Evolutionary conservation across 2,329 filamentous ascomycete species (phyloP).

Genomic region (Mycosphaerella arachidis): DNA sequence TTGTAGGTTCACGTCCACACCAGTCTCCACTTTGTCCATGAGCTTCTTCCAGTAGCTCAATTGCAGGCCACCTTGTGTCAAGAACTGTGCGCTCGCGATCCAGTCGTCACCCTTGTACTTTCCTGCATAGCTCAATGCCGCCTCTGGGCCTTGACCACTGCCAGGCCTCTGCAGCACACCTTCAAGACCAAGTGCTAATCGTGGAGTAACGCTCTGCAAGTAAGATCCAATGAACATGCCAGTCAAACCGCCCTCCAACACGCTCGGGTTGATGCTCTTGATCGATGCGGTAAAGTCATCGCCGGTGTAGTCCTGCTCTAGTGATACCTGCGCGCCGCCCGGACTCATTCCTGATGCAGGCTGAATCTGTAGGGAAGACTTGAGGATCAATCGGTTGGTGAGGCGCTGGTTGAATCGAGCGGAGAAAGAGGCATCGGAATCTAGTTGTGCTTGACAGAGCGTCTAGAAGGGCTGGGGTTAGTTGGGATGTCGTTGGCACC

Average conservation of each 20-base stretch:
- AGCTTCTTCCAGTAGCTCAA: slow-evolving; percentile 91
- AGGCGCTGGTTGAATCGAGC: slow-evolving; percentile 93
- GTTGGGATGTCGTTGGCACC: slow-evolving; percentile 3
- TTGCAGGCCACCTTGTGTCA: slow-evolving; percentile 81
- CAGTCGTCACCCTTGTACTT: slow-evolving; percentile 90
- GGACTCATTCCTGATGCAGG: slow-evolving; percentile 51
- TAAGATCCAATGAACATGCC: slow-evolving; percentile 96
- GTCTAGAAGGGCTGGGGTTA: slow-evolving; percentile 52
- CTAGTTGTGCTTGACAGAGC: slow-evolving; percentile 91
- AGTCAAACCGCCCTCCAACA: slow-evolving; percentile 84
- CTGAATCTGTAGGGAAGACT: slow-evolving; percentile 81
- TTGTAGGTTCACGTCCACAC: slow-evolving; percentile 88
- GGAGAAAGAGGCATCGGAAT: slow-evolving; percentile 83
- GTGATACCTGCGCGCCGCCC: slow-evolving; percentile 79
- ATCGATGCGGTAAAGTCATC: slow-evolving; percentile 87
- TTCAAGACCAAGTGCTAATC: slow-evolving; percentile 82
- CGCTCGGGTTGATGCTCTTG: slow-evolving; percentile 93
- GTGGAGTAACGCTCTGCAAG: slow-evolving; percentile 85
- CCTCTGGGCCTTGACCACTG: slow-evolving; percentile 82
- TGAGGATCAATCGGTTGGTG: slow-evolving; percentile 73
- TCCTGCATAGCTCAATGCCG: slow-evolving; percentile 81
- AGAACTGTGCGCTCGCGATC: slow-evolving; percentile 85
- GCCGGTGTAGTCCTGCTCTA: slow-evolving; percentile 94
- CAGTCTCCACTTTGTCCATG: slow-evolving; percentile 92
- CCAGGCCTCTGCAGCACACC: slow-evolving; percentile 88